phyloP scores from a whole-genome alignment of 148 eudicot species.

The Chenopodium formosanum region DNA sequence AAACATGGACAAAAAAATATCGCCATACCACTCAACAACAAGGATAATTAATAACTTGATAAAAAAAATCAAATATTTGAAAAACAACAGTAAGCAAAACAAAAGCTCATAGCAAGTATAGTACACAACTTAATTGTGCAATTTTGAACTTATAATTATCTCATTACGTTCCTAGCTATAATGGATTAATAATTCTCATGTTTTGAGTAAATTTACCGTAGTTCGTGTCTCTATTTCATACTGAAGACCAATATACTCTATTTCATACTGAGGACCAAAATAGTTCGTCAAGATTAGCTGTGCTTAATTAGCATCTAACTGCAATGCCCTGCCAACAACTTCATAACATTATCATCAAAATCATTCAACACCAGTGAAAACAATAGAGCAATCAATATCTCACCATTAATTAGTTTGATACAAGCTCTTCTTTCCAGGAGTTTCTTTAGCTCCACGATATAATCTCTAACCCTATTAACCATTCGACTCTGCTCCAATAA shows the following conservation, averaged over 20 bases:
- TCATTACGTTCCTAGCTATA: neutral
- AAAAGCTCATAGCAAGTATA: neutral
- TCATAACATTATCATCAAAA: too few species aligned
- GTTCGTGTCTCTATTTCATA: constrained; percentile 28
- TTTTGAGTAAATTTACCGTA: constrained; percentile 38
- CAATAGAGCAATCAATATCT: too few species aligned
- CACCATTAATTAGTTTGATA: too few species aligned
- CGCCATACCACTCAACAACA: neutral
- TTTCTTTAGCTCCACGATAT: too few species aligned
- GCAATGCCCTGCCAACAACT: constrained; percentile 59
- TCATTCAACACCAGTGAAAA: too few species aligned
- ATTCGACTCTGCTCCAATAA: too few species aligned
- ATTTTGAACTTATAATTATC: neutral
- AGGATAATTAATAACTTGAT: neutral
- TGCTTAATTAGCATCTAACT: constrained; percentile 49
- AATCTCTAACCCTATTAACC: too few species aligned
- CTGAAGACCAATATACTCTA: constrained; percentile 30
- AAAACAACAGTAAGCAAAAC: neutral
- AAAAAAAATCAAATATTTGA: neutral
- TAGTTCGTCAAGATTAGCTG: constrained; percentile 39
- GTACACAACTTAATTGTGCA: neutral
- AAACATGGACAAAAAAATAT: neutral
- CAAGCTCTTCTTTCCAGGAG: too few species aligned
- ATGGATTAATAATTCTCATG: neutral
- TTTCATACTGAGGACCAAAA: constrained; percentile 28